Evolutionary conservation across 1,139 yeast genomes (phyloP), one percentile per base, ranked within the genome.

Genomic region (Pichia cactophila): DNA sequence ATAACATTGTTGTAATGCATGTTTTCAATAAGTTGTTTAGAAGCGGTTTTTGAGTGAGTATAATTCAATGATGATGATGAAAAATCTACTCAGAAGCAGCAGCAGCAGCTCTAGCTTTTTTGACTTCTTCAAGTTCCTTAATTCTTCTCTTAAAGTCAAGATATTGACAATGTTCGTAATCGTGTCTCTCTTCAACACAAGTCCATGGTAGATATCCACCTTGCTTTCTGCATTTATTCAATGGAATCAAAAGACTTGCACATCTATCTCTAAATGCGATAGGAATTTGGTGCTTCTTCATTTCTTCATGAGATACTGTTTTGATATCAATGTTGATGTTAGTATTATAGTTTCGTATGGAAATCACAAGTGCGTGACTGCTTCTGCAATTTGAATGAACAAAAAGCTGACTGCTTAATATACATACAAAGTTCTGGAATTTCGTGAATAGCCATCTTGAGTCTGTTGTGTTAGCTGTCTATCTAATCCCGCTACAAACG

Each of bases 211-310:
- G 55, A 58, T 69, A 79, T 62, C 70, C 68, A 16, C 75, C 73
- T 56, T 78, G 81, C 48, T 70, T 67, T 53, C 84, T 75, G 62
- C 85, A 80, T 59, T 75, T 75, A 65, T 77, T 77, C 50, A 80
- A 66, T 23, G 95, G 83, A 28, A 80, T 85, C 62, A 83, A 76
- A 62, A 86, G 73, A 33, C 83, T 76, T 5, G 95, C 94, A 68
- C 96, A 87, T 69, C 95, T 80, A 66, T 87, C 96, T 62, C 96
- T 77, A 78, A 85, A 87, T 57, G 80, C 81, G 57, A 87, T 72
- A 33, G 95, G 96, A 53, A 87, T 83, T 67, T 83, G 80, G 68
- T 84, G 73, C 62, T 82, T 76, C 69, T 85, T 89, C 82, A 87
- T 83, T 64, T 87, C 95, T 64, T 86, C 90, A 68, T 83, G 87